Conservation (phyloP, 306 rosid genomes). For the Pterocarpus macrocarpus region DNA sequence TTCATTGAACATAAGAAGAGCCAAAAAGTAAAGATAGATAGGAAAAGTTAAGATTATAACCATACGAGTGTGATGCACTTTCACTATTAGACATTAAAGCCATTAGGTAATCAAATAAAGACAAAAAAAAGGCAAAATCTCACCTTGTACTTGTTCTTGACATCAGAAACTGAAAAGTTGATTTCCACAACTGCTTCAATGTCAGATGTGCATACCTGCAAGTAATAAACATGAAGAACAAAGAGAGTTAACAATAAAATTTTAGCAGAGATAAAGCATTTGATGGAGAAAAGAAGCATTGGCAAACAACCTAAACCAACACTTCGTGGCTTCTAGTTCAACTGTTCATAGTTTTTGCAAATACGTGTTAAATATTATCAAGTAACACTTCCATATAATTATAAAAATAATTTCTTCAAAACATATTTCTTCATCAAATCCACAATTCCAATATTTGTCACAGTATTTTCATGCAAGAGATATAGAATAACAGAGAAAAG, state of each 20-base stretch:
- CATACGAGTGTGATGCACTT: conserved; percentile 21
- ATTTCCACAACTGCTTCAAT: conserved; percentile 47
- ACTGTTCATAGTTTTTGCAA: conserved; percentile 16
- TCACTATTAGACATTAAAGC: conserved; percentile 33
- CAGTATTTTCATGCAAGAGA: conserved; percentile 9
- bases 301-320: conserved; percentile 16
- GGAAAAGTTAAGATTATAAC: conserved; percentile 20
- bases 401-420: neutral
- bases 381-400: conserved; percentile 1
- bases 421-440: conserved; percentile 19
- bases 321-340: neutral
- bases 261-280: neutral
- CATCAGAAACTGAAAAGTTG: conserved; percentile 62
- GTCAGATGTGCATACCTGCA: conserved; percentile 55
- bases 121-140: conserved; percentile 21
- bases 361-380: neutral
- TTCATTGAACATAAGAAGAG: conserved; percentile 17
- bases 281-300: conserved; percentile 29
- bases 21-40: neutral
- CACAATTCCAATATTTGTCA: neutral
- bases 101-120: conserved; percentile 19
- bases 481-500: neutral
- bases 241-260: neutral
- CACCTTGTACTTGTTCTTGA: conserved; percentile 74
- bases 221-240: conserved; percentile 44